Evolutionary conservation across 768 basidiomycete species (phyloP), one percentile per base, ranked within the genome.

Genomic region (Crassisporium funariophilum): DNA sequence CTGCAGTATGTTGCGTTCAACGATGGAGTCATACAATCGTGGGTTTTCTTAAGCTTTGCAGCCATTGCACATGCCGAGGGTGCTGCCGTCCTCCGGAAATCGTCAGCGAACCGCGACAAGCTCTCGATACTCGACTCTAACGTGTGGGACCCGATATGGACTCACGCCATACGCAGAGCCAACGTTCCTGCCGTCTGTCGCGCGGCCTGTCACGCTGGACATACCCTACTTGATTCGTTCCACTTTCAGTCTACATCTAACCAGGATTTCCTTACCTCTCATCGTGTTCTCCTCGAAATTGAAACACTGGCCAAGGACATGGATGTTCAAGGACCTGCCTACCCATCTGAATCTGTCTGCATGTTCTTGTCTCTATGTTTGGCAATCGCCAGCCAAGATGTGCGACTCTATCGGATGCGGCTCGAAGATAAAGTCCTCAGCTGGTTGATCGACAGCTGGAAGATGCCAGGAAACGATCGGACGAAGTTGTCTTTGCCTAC

Each of bases 311-410:
- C 83, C 1, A 86, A 85, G 51, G 91, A 95, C 52, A 72, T 99
- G 47, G 87, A 91, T 53, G 78, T 97, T 12, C 95, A 98, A 67
- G 95, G 94, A 0, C 94, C 95, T 2, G 70, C 82, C 11, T 85
- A 81, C 57, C 92, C 94, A 0, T 88, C 79, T 57, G 97, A 99
- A 60, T 84, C 95, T 1, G 91, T 95, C 29, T 97, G 95, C 71
- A 72, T 74, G 46, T 92, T 98, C 61, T 73, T 98, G 36, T 69
- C 79, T 4, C 71, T 78, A 20, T 86, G 82, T 45, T 71, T 98
- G 37, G 75, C 72, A 13, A 71, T 91, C 17, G 84, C 91, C 0
- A 83, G 79, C 47, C 84, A 86, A 59, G 93, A 98, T 59, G 85
- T 88, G 47, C 78, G 86, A 15, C 67, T 98, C 12, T 91, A 91